Evolutionary conservation across 2,329 filamentous ascomycete genomes (phyloP), one percentile per base, ranked within the genome.

Genomic region (Cladosporium austrohemisphaericum): DNA sequence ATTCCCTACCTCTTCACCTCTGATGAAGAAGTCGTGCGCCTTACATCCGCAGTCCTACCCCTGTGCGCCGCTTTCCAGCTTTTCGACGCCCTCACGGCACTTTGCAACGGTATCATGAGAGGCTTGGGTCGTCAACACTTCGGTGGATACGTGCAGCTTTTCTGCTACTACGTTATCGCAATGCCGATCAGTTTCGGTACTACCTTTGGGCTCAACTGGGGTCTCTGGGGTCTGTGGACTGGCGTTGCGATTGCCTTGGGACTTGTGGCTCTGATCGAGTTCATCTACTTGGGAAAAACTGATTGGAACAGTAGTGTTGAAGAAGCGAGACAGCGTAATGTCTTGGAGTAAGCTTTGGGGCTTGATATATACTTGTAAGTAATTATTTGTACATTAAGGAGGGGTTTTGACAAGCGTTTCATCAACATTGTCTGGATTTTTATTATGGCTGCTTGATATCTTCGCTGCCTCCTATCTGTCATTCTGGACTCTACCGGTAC

Each of bases 121-220:
- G 92, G 91, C 13, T 79, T 96, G 10, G 92, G 92, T 4, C 79
- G 87, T 44, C 91, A 96, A 68, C 83, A 89, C 56, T 84, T 96
- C 51, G 91, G 91, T 10, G 90, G 91, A 0, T 95, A 92, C 59
- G 84, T 90, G 4, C 94, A 93, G 61, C 70, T 96, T 1, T 80
- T 88, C 41, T 84, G 84, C 23, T 95, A 96, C 71, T 97, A 96
- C 67, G 71, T 80, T 13, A 58, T 96, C 19, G 91, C 88, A 0
- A 76, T 96, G 70, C 92, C 92, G 0, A 81, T 95, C 29, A 88
- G 85, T 28, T 85, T 95, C 56, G 80, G 79, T 4, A 80, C 85
- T 0, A 85, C 84, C 0, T 95, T 96, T 65, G 84, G 81, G 0
- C 71, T 90, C 2, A 75, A 75, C 11, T 94, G 87, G 90, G 80